Evolutionary conservation across 805 yeast species (phyloP), one percentile per base, ranked within the genome.

Genomic region (Hanseniaspora clermontiae): DNA sequence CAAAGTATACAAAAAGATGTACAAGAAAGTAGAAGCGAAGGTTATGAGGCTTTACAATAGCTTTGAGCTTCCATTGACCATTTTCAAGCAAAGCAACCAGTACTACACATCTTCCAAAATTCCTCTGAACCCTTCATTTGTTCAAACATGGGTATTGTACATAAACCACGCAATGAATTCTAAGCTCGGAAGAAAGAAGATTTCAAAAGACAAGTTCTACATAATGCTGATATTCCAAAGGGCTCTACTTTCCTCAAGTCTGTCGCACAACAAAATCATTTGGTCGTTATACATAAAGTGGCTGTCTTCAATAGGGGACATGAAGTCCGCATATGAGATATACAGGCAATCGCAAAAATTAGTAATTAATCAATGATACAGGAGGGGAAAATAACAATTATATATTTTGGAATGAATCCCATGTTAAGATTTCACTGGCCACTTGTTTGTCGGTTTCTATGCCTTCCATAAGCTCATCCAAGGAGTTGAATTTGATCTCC

Each of bases 381-480:
- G 27, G 27, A 24, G 5, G 5, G 5, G 5, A 24, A 24, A 24
- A 15, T 10, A 3, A 32, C 14, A 15, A 7, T n/a, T 39, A 43
- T 43, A 42, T 37, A 49, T 39, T 14, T 45, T 49, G 19, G 47
- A 42, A 50, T 24, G 37, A 36, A n/a, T 47, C 49, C 52, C 52
- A 48, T 9, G 39, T 17, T 8, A 56, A 29, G 5, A 58, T 60
- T 19, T 57, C 71, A 39, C 71, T 59, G 0, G 96, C 91, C 15
- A 83, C 80, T 52, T 75, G 70, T 37, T 89, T 87, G 67, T 93
- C 99, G 24, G 76, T 72, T 57, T 86, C 77, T 43, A 93, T 93
- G 68, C 91, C 97, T 40, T 77, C 77, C 46, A 90, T 87, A 61
- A 93, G 72, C 0, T 91, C 95, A 60, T 93, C 96, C 60, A 78